Evolutionary conservation across 2,329 filamentous ascomycete species (phyloP), one percentile per base, ranked within the genome.

Genomic region (Diaporthe citrichinensis): DNA sequence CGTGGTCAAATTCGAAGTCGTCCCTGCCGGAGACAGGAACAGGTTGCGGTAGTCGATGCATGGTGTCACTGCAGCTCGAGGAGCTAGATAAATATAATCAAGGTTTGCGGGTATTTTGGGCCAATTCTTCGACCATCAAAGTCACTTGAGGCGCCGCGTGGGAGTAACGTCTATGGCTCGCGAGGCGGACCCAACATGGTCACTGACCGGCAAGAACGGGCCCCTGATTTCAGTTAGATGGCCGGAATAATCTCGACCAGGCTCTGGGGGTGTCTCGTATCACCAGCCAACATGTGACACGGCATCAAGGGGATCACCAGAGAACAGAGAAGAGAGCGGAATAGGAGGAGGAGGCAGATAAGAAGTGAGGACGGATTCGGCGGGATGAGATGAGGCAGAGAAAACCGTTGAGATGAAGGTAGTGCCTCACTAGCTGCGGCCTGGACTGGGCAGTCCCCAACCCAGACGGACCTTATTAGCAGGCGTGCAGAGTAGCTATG

Each of bases 391-490:
- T 20, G 53, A 59, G 36, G 69, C 53, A 61, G 55, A 41, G 23
- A 72, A 59, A 71, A 71, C 51, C 41, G 68, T 71, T 71, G 68
- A 71, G 68, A 59, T 46, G 51, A 53, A 55, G 46, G 65, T 39
- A 28, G 68, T 28, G 71, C 58, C 58, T 69, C 23, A 23, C 65
- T 65, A 65, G 71, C 71, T 44, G 71, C 58, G 25, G 58, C 58
- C 12, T 23, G 15, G 51, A 55, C 41, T 53, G 71, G 61, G 61
- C n/a, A 65, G 36, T 34, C 55, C 49, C 71, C 58, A 62, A 55
- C 58, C 71, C 23, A 36, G 36, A 23, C 46, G 34, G 34, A 72
- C n/a, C 62, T 49, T n/a, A 4, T 31, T 34, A 51, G 41, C 41
- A 65, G 25, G 61, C 44, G 61, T 25, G 69, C 15, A 39, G 17